Conservation (phyloP, 2,329 filamentous ascomycete species). For the Fusarium armeniacum region DNA sequence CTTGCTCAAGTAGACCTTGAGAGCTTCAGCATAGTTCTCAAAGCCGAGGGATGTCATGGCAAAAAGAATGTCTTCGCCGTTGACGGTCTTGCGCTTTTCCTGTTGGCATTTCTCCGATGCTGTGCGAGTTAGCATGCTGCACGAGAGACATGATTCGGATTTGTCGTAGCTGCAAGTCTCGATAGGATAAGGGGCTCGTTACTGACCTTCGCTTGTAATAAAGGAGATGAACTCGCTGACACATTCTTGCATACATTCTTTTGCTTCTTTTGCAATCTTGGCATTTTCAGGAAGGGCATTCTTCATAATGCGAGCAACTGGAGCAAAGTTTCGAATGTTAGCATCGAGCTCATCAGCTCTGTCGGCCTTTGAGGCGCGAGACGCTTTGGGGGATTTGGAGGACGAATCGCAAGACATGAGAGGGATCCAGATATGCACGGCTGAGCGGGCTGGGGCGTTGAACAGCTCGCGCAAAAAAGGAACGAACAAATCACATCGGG, state of each 20-base stretch:
- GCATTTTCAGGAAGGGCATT: conserved; percentile 96
- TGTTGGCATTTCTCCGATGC: conserved; percentile 99
- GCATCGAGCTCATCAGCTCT: conserved; percentile 76
- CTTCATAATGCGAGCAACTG: conserved; percentile 99
- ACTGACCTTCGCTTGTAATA: conserved; percentile 97
- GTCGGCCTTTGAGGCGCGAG: conserved; percentile 63
- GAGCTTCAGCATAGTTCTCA: conserved; percentile 97
- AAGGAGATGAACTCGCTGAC: conserved; percentile 99
- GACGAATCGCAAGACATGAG: conserved; percentile 73
- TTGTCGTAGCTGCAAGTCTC: conserved; percentile 25
- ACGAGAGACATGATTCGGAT: conserved; percentile 38
- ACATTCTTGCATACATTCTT: conserved; percentile 99
- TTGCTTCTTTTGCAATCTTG: conserved; percentile 98
- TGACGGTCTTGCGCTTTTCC: conserved; percentile 99
- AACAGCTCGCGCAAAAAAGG: conserved; percentile 48
- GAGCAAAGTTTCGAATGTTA: conserved; percentile 94
- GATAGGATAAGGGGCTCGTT: conserved; percentile 7
- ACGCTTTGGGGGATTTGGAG: conserved; percentile 65
- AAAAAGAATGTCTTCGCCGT: conserved; percentile 98
- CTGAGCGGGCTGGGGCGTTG: conserved; percentile 49
- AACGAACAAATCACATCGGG: conserved; percentile 60
- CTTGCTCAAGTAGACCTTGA: conserved; percentile 98
- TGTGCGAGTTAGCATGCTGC: conserved; percentile 58
- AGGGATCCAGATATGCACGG: conserved; percentile 57
- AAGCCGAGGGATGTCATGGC: conserved; percentile 99